Conservation (phyloP, 345 rosid species). For the Pugionium dolabratum region DNA sequence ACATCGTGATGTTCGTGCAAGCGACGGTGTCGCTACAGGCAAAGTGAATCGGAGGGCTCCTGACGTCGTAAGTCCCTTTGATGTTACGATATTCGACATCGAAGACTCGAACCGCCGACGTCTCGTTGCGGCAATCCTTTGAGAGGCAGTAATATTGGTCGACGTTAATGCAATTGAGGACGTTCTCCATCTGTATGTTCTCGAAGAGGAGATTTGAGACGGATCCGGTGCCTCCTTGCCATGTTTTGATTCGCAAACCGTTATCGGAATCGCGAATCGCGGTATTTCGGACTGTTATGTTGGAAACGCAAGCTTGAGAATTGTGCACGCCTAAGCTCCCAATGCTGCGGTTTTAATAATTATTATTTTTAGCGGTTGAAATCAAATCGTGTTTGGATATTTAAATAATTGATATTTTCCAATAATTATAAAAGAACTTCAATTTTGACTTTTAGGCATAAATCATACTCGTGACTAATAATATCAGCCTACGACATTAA, state of each 20-base stretch:
- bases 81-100: slow-evolving; percentile 72
- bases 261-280: slow-evolving; percentile 83
- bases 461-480: not conserved
- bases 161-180: slow-evolving; percentile 79
- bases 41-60: slow-evolving; percentile 80
- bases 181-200: slow-evolving; percentile 94
- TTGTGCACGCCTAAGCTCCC: slow-evolving; percentile 96
- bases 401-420: not conserved
- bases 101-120: slow-evolving; percentile 78
- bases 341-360: slow-evolving; percentile 52
- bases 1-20: slow-evolving; percentile 86
- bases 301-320: slow-evolving; percentile 90
- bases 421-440: not conserved
- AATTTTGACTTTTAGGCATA: not conserved
- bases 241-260: slow-evolving; percentile 87
- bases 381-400: slow-evolving; percentile 3
- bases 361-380: slow-evolving; percentile 10
- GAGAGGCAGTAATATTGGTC: slow-evolving; percentile 86
- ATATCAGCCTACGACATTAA: not conserved
- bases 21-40: slow-evolving; percentile 93
- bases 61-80: slow-evolving; percentile 85
- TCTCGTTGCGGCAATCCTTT: slow-evolving; percentile 68
- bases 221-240: slow-evolving; percentile 92
- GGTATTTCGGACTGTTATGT: slow-evolving; percentile 71
- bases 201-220: slow-evolving; percentile 69